phyloP scores from a whole-genome alignment of 805 yeast genomes.

The Jamesozyma spencerorum region DNA sequence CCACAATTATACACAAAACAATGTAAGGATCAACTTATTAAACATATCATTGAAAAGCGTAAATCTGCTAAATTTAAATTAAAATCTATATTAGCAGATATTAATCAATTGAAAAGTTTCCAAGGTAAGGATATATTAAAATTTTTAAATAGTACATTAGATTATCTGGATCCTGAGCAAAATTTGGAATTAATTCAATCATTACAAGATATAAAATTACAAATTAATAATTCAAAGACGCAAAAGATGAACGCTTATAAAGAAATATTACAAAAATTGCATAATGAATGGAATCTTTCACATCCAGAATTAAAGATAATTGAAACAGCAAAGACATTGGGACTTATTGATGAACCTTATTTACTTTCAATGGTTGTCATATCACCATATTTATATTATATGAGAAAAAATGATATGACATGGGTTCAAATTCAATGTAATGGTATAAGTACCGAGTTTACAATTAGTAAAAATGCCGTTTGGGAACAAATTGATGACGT shows the following conservation, averaged over 20 bases:
- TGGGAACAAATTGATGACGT: conserved; percentile 15
- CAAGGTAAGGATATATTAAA: conserved; percentile 26
- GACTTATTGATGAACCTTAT: conserved; percentile 23
- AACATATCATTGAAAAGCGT: conserved; percentile 18
- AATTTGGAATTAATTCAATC: conserved; percentile 6
- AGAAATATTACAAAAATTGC: conserved; percentile 18
- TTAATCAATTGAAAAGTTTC: conserved; percentile 22
- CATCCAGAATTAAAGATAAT: conserved; percentile 22
- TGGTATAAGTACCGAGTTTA: conserved; percentile 11
- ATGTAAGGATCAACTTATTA: conserved; percentile 21
- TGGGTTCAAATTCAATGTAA: conserved; percentile 9
- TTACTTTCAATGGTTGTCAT: conserved; percentile 18
- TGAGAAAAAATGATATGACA: conserved; percentile 7
- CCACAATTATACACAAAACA: conserved; percentile 27
- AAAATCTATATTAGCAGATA: conserved; percentile 13
- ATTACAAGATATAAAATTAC: background rate
- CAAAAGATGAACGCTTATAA: conserved; percentile 22
- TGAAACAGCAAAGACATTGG: conserved; percentile 17
- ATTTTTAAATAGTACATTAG: conserved; percentile 23
- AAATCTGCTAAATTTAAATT: conserved; percentile 15
- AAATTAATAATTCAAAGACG: conserved; percentile 7
- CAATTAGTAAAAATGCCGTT: conserved; percentile 11
- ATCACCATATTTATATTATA: conserved; percentile 25
- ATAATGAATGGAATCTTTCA: conserved; percentile 23
- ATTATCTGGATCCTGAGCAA: conserved; percentile 15